These are phyloP conservation scores for Sporobolomyces pararoseus DNA, from an alignment of 768 basidiomycete genomes.

Conservation along the genomic window DNA sequence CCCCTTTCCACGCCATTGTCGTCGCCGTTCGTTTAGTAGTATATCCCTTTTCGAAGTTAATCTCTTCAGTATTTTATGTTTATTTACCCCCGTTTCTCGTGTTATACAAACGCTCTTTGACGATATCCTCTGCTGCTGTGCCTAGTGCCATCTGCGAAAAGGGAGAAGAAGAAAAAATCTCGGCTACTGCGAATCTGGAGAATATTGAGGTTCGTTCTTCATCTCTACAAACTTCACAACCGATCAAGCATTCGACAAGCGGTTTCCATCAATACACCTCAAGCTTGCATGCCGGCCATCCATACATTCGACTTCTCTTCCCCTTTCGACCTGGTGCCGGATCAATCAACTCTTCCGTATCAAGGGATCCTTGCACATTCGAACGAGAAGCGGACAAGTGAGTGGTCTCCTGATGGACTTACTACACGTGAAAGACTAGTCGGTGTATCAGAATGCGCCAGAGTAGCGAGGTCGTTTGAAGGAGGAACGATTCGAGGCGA, in stretches of 20 bases:
- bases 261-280: too few species aligned
- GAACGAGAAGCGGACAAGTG: neutral
- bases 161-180: too few species aligned
- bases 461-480: neutral
- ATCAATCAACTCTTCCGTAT: neutral
- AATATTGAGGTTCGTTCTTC: too few species aligned
- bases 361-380: neutral
- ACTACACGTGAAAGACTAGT: too few species aligned
- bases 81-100: neutral
- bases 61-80: neutral
- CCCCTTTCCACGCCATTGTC: neutral
- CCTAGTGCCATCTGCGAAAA: too few species aligned
- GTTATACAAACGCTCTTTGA: too few species aligned
- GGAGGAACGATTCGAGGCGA: neutral
- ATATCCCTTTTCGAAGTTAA: neutral
- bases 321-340: constrained; percentile 2
- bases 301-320: neutral
- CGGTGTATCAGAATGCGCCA: neutral
- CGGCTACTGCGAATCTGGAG: too few species aligned
- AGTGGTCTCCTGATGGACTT: too few species aligned
- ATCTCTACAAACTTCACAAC: too few species aligned
- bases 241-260: too few species aligned
- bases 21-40: neutral
- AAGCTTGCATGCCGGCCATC: neutral
- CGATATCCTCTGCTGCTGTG: too few species aligned